phyloP scores from a whole-genome alignment of 139 green algal species.

The Picochlorum sp. region DNA sequence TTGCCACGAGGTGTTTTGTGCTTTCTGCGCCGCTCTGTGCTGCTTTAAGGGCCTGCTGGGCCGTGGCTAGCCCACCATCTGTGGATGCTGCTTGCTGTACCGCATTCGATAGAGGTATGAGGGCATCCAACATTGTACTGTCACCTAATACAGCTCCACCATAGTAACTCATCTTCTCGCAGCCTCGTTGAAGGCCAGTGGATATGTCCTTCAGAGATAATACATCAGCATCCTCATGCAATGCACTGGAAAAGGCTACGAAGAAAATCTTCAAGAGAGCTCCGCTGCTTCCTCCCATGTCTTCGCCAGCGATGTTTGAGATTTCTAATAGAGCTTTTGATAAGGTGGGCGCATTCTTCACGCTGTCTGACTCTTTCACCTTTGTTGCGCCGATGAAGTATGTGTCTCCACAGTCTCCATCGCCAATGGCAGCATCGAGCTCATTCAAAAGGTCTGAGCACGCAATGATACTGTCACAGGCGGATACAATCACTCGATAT shows the following conservation, averaged over 20 bases:
- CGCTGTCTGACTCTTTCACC: slow-evolving; percentile 29
- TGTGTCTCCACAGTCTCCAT: slow-evolving; percentile 80
- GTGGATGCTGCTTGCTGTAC: not conserved
- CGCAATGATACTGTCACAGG: slow-evolving; percentile 27
- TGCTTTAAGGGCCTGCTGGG: slow-evolving; percentile 30
- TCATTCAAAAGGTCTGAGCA: slow-evolving; percentile 40
- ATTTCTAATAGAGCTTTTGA: slow-evolving; percentile 18
- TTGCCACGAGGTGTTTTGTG: slow-evolving; percentile 53
- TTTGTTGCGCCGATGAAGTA: slow-evolving; percentile 42
- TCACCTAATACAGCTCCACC: slow-evolving; percentile 46
- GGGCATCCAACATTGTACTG: slow-evolving; percentile 75
- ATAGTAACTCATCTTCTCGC: slow-evolving; percentile 55
- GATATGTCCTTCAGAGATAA: too few relatives aligned
- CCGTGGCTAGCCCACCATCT: slow-evolving; percentile 1
- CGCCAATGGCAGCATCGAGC: slow-evolving; percentile 57
- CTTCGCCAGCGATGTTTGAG: slow-evolving; percentile 18
- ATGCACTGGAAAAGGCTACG: slow-evolving; percentile 20
- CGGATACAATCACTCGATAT: slow-evolving; percentile 10
- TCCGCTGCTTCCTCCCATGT: slow-evolving; percentile 64
- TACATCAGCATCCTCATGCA: not conserved
- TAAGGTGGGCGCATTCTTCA: slow-evolving; percentile 15
- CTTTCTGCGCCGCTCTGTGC: slow-evolving; percentile 45
- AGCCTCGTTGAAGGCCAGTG: slow-evolving; percentile 41
- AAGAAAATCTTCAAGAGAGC: slow-evolving; percentile 48
- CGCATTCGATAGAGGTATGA: slow-evolving; percentile 33